These are phyloP conservation scores for Syncephalastrum racemosum DNA, from an alignment of 371 early-diverging fungal genomes.

Conservation along the genomic window DNA sequence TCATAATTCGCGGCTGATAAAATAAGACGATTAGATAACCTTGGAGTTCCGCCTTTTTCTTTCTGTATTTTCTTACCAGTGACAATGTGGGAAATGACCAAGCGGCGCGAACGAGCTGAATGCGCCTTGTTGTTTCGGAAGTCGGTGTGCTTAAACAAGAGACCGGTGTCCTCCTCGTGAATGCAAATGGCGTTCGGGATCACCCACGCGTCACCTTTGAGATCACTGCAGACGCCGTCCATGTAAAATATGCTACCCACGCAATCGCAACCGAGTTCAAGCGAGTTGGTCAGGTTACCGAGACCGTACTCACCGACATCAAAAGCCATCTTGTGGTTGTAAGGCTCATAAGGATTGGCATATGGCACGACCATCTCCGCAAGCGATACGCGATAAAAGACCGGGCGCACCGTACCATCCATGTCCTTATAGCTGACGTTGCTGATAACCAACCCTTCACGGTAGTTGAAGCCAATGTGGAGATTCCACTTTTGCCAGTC, in stretches of 20 bases:
- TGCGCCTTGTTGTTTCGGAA: constrained; percentile 42
- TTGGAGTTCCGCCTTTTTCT: background rate
- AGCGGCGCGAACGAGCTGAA: constrained; percentile 42
- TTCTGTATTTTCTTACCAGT: constrained; percentile 34
- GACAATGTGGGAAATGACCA: constrained; percentile 52
- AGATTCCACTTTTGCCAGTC: constrained; percentile 56
- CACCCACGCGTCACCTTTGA: constrained; percentile 37
- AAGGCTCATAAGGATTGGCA: constrained; percentile 43
- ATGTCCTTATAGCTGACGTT: constrained; percentile 47
- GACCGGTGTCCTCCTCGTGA: constrained; percentile 52
- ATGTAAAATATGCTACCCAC: constrained; percentile 51
- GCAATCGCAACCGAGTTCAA: constrained; percentile 51
- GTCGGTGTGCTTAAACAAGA: constrained; percentile 53
- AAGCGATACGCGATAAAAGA: constrained; percentile 43
- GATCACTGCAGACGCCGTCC: constrained; percentile 39
- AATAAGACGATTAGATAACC: background rate
- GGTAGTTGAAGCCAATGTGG: constrained; percentile 48
- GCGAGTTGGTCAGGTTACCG: constrained; percentile 42
- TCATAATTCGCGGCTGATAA: constrained; percentile 49
- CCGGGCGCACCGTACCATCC: constrained; percentile 31
- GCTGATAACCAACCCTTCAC: constrained; percentile 50
- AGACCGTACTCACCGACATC: constrained; percentile 55
- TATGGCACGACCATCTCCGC: constrained; percentile 56
- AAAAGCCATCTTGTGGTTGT: constrained; percentile 48
- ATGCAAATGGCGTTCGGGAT: constrained; percentile 53